Evolutionary conservation across 345 rosid species (phyloP).

Genomic region (Carallia pectinifolia): DNA sequence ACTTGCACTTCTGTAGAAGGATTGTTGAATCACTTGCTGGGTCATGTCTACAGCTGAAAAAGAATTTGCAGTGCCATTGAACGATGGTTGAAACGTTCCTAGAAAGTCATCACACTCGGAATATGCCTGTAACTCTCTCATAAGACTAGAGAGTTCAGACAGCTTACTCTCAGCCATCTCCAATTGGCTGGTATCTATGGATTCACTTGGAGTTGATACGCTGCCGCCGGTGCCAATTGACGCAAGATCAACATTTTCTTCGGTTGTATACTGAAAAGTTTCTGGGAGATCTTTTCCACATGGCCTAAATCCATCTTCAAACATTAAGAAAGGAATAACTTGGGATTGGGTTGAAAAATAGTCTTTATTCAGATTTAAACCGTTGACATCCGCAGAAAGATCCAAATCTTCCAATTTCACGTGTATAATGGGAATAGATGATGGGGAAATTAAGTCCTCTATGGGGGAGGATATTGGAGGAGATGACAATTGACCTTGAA

Average conservation of each 20-base stretch:
- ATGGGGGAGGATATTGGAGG: conserved; percentile 11
- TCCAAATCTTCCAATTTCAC: conserved; percentile 22
- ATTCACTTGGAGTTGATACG: conserved; percentile 21
- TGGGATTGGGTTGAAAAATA: conserved; percentile 16
- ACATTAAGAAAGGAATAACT: conserved; percentile 10
- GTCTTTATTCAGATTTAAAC: conserved; percentile 15
- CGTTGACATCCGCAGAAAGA: not conserved
- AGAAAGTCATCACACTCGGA: conserved; percentile 15
- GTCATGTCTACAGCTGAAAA: conserved; percentile 16
- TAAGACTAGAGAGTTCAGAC: conserved; percentile 34
- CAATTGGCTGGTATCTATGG: conserved; percentile 19
- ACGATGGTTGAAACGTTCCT: conserved; percentile 25
- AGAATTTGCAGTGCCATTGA: conserved; percentile 7
- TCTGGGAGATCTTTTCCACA: conserved; percentile 24
- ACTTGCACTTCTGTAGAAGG: not conserved
- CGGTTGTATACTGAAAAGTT: conserved; percentile 18
- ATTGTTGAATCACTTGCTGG: conserved; percentile 11
- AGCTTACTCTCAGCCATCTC: conserved; percentile 37
- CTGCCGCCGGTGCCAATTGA: conserved; percentile 15
- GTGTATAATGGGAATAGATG: conserved; percentile 17
- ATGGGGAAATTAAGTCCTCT: conserved; percentile 25
- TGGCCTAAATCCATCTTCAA: conserved; percentile 5
- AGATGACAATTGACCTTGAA: conserved; percentile 20
- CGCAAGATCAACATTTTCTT: not conserved
- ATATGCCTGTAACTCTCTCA: conserved; percentile 36